Evolutionary conservation across 768 basidiomycete genomes (phyloP), one percentile per base, ranked within the genome.

Genomic region (Tricholoma bakamatsutake): DNA sequence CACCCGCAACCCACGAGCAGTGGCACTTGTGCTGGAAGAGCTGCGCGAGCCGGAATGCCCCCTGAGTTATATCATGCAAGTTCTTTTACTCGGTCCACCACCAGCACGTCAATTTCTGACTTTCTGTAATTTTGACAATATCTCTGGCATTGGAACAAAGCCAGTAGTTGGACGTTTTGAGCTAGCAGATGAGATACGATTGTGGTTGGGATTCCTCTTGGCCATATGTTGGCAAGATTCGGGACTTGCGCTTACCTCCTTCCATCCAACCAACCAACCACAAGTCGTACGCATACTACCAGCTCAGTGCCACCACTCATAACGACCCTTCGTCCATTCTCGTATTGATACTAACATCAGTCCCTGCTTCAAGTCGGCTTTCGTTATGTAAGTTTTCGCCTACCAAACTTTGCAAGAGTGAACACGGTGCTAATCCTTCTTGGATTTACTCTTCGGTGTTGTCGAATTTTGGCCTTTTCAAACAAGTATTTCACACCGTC

Each of bases 361-460:
- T 35, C 42, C 40, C 48, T 43, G 56, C 49, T 61, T 51, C 56
- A 55, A 53, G 50, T 45, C 37, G 34, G 50, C 53, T 39, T 33
- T 45, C 30, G 68, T 69, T 68, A 66, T 67, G 71, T 72, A 71
- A 71, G 69, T 72, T 65, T 68, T 62, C 54, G 50, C 45, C 51
- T 56, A 50, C 47, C 50, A 51, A 60, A 34, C 48, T 54, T 55
- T 57, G 17, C n/a, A 49, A 28, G 49, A 55, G 40, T 40, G 45
- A 55, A 54, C 53, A 56, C 62, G 40, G 46, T 60, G 59, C 58
- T 60, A 43, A 59, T 57, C 54, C 43, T 58, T 54, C 51, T 58
- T 43, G 46, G 11, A 48, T 17, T 47, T 47, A 15, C 54, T 59
- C 39, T 40, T 49, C 46, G 46, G 46, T 55, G 34, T 61, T 15